A percentile compares a stretch with the other conserved stretches of the same genome.
phyloP scores from a whole-genome alignment of 345 rosid genomes.

The Eucalyptus polybractea region DNA sequence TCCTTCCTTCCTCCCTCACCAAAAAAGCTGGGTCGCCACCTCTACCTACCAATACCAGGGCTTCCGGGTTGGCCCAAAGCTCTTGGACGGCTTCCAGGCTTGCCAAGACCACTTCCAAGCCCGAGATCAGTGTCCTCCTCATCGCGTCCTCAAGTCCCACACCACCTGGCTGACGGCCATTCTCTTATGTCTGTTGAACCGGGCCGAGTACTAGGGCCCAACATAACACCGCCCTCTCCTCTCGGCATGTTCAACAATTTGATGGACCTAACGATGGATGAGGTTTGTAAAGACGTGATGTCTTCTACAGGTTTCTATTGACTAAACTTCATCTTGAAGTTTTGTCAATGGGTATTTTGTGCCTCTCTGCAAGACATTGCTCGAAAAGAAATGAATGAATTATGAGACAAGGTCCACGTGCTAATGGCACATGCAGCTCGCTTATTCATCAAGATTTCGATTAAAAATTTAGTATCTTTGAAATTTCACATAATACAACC shows the following conservation, averaged over 20 bases:
- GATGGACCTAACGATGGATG: too few species aligned
- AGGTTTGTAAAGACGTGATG: too few species aligned
- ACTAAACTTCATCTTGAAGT: background rate
- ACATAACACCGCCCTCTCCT: background rate
- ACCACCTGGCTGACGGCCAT: background rate
- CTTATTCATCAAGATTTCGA: background rate
- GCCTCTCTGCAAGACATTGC: background rate
- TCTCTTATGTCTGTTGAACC: background rate
- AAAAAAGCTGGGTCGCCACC: background rate
- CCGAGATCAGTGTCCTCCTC: background rate
- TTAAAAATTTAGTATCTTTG: background rate
- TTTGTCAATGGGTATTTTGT: background rate
- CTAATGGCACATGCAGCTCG: background rate
- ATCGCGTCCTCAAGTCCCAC: background rate
- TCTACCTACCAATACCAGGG: background rate
- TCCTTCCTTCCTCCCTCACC: background rate
- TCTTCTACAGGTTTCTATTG: background rate
- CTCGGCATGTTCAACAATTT: background rate
- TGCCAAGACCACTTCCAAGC: background rate
- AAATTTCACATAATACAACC: background rate
- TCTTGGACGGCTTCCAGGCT: background rate
- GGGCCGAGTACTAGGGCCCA: background rate
- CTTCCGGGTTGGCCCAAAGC: background rate
- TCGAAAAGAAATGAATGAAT: background rate
- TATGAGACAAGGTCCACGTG: background rate